Conservation (phyloP, 257 asterid species). For the Scutellaria galericulata region DNA sequence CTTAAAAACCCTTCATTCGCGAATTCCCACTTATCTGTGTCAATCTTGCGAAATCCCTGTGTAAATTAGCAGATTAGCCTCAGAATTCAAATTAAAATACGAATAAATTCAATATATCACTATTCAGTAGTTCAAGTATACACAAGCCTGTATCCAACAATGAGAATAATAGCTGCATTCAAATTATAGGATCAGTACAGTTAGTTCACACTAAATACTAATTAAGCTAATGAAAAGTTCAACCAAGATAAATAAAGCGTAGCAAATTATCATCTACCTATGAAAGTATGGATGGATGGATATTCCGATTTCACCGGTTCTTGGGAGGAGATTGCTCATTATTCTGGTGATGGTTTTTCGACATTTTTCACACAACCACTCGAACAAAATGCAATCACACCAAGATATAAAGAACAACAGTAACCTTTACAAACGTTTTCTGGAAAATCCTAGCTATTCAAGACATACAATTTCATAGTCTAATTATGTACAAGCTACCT, state of each 20-base stretch:
- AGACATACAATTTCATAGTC: not conserved
- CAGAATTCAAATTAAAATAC: not conserved
- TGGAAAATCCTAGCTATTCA: not conserved
- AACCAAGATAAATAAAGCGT: not conserved
- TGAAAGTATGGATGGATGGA: constrained; percentile 30
- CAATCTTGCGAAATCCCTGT: constrained; percentile 80
- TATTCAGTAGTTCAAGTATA: not conserved
- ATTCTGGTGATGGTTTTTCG: constrained; percentile 33
- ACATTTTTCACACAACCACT: constrained; percentile 32
- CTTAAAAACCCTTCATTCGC: constrained; percentile 61
- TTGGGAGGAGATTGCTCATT: constrained; percentile 27
- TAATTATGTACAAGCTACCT: not conserved
- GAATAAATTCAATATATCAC: not conserved
- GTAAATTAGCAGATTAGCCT: constrained; percentile 7
- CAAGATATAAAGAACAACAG: constrained; percentile 27
- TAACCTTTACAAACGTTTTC: constrained; percentile 2
- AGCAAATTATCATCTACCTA: constrained; percentile 50
- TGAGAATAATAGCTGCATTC: constrained; percentile 34
- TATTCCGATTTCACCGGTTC: constrained; percentile 45
- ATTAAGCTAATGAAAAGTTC: not conserved
- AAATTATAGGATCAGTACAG: constrained; percentile 30
- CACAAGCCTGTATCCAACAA: constrained; percentile 24
- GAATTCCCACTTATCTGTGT: constrained; percentile 78
- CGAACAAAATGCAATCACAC: constrained; percentile 19
- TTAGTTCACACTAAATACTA: not conserved